Evolutionary conservation across 768 basidiomycete species (phyloP), one percentile per base, ranked within the genome.

Genomic region (Mycena alexandri): DNA sequence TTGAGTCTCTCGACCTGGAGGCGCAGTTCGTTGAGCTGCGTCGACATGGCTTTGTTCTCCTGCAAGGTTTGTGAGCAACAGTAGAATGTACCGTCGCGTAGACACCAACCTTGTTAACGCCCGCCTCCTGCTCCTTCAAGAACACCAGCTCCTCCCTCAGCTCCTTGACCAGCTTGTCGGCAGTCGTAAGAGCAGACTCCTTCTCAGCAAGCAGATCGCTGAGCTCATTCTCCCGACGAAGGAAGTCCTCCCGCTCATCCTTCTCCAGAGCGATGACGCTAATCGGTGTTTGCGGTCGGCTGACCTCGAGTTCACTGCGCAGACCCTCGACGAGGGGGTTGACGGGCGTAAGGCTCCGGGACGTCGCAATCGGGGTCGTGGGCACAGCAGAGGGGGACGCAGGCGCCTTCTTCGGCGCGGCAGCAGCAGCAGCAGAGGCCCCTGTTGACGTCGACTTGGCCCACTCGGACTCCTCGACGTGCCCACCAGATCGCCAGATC

Each of bases 161-260:
- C 75, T 98, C 96, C 70, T 89, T 90, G 55, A 97, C 87, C 29
- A 94, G 82, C 82, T 95, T 97, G 76, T 95, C 93, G 44, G 93
- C 93, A 34, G 91, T 84, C 38, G 81, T 83, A 43, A 99, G 83
- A 12, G 90, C 86, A 33, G 90, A 89, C 82, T 99, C 98, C 83
- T 87, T 94, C 83, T 98, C 97, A 5, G 94, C 94, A 48, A 99
- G 84, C 71, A 90, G 85, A 79, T 99, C 98, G 67, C 91, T 96
- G 61, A 99, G 84, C 78, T 99, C 98, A 73, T 99, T 99, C 86
- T 99, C 98, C 68, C 98, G 81, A 76, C 89, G 90, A 79, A 99
- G 80, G 86, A 99, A 99, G 58, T 99, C 98, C 71, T 99, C 98
- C 65, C 96, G 84, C 81, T 99, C 98, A 74, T 99, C 98, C 83